phyloP scores from a whole-genome alignment of 768 basidiomycete species.

The Rhodotorula kratochvilovae region DNA sequence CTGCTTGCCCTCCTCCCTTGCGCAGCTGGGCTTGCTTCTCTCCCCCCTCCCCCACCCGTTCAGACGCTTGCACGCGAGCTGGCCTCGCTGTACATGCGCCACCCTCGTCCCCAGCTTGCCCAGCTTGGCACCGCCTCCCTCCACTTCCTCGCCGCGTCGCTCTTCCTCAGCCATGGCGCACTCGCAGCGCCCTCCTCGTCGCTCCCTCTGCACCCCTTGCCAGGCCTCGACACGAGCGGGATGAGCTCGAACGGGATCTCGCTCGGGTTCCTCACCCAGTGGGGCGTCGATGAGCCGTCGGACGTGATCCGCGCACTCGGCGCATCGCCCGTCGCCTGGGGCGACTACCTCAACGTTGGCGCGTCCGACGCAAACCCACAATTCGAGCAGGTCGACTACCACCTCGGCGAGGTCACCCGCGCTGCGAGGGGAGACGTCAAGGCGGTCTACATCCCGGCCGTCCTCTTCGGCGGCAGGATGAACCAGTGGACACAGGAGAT shows the following conservation, averaged over 20 bases:
- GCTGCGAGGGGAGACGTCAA: slow-evolving; percentile 10
- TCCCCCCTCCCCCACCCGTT: not conserved
- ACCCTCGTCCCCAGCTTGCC: too few species aligned
- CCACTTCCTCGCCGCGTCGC: too few species aligned
- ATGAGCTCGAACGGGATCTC: slow-evolving; percentile 9
- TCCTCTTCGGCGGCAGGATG: slow-evolving; percentile 15
- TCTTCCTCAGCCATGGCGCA: not conserved
- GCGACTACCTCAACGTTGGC: slow-evolving; percentile 33
- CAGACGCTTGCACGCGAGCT: not conserved
- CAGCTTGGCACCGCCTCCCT: not conserved
- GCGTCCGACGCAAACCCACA: not conserved
- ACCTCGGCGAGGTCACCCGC: slow-evolving; percentile 3
- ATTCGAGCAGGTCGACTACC: slow-evolving; percentile 24
- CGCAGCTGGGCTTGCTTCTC: not conserved
- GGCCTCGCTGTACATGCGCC: not conserved
- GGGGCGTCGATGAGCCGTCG: slow-evolving; percentile 18
- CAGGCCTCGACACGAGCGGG: slow-evolving; percentile 17
- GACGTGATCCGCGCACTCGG: slow-evolving; percentile 24
- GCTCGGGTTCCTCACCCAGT: slow-evolving; percentile 33
- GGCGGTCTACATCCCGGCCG: slow-evolving; percentile 28
- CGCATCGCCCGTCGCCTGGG: slow-evolving; percentile 2
- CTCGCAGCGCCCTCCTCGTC: not conserved
- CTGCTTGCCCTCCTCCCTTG: not conserved
- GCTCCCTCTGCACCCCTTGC: not conserved
- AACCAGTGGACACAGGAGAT: slow-evolving; percentile 32